These are phyloP conservation scores for Diplodia seriata DNA, from an alignment of 2,329 filamentous ascomycete species.

Conservation along the genomic window DNA sequence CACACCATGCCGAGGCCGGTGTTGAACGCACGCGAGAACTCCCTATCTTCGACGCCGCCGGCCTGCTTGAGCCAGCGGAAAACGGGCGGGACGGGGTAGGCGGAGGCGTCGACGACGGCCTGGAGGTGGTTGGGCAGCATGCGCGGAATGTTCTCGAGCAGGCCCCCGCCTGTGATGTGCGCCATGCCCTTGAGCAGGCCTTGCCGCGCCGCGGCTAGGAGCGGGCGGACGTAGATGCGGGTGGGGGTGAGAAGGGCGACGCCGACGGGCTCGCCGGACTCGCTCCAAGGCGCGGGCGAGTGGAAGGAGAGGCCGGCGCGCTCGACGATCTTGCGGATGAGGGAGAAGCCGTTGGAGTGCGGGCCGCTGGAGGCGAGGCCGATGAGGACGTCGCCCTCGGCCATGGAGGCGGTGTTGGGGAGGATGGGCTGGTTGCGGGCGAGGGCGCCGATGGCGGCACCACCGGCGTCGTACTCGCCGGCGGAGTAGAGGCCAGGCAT, in stretches of 20 bases:
- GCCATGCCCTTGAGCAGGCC: slow-evolving; percentile 86
- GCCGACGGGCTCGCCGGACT: slow-evolving; percentile 68
- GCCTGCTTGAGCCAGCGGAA: slow-evolving; percentile 84
- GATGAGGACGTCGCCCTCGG: slow-evolving; percentile 80
- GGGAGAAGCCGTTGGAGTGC: slow-evolving; percentile 96
- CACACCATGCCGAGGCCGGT: slow-evolving; percentile 93
- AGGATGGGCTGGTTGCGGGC: slow-evolving; percentile 69
- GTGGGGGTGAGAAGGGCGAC: slow-evolving; percentile 85
- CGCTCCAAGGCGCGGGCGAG: slow-evolving; percentile 76
- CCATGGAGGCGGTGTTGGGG: slow-evolving; percentile 78
- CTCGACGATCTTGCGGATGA: slow-evolving; percentile 89
- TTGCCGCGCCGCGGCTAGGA: slow-evolving; percentile 69
- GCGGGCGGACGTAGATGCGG: slow-evolving; percentile 86
- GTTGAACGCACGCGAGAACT: slow-evolving; percentile 96
- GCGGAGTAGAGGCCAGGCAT: slow-evolving; percentile 94
- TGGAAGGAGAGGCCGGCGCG: slow-evolving; percentile 73
- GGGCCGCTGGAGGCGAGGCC: slow-evolving; percentile 85
- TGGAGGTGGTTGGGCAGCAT: slow-evolving; percentile 83
- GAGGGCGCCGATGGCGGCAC: slow-evolving; percentile 87
- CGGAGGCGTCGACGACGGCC: slow-evolving; percentile 77
- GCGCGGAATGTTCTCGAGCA: slow-evolving; percentile 91
- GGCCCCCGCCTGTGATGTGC: slow-evolving; percentile 94
- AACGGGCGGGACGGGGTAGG: slow-evolving; percentile 78
- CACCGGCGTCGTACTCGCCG: slow-evolving; percentile 92
- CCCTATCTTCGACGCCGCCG: slow-evolving; percentile 72